Evolutionary conservation across 2,329 filamentous ascomycete genomes (phyloP), one percentile per base, ranked within the genome.

Genomic region (Fusarium sp.): DNA sequence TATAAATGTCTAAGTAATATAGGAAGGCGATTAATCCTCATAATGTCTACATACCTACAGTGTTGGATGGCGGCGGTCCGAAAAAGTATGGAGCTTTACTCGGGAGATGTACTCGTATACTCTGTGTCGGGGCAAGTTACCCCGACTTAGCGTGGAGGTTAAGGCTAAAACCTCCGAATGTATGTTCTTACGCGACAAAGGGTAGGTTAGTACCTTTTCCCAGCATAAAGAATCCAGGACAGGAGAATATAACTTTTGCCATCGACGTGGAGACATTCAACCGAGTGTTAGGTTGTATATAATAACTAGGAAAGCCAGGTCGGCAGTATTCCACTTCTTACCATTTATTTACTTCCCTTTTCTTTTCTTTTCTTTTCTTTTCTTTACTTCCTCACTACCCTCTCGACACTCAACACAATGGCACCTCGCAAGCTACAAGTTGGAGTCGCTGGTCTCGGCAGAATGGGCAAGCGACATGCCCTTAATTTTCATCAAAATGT

Each of bases 381-480:
- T 20, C 48, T 32, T 22, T 20, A 20, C 13, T 47, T 10, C 30
- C 20, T 22, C 22, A 5, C 22, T 26, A 4, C 26, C 26, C 26
- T 26, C 26, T 26, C 26, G n/a, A 35, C 7, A 8, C 8, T 14
- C 1, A 13, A 13, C n/a, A 13, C 42, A 63, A 76, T 76, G 71
- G 56, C 72, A 47, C 72, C 74, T 38, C 62, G 53, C 36, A 81
- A 79, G 67, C 79, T 87, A 66, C 81, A 84, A 66, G 80, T 88
- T 65, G 86, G 81, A 41, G 84, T 83, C 39, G 85, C 85, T 41
- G 86, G 87, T 54, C 85, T 88, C 26, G 86, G 87, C 44, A 84
- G 86, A 64, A 88, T 88, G 85, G 87, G 87, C 50, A 83, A 85
- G 65, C 82, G 86, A 22, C 86, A 88, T 79, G 87, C 85, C 44